These are phyloP conservation scores for Capronia coronata DNA, from an alignment of 2,329 filamentous ascomycete genomes.

Conservation along the genomic window DNA sequence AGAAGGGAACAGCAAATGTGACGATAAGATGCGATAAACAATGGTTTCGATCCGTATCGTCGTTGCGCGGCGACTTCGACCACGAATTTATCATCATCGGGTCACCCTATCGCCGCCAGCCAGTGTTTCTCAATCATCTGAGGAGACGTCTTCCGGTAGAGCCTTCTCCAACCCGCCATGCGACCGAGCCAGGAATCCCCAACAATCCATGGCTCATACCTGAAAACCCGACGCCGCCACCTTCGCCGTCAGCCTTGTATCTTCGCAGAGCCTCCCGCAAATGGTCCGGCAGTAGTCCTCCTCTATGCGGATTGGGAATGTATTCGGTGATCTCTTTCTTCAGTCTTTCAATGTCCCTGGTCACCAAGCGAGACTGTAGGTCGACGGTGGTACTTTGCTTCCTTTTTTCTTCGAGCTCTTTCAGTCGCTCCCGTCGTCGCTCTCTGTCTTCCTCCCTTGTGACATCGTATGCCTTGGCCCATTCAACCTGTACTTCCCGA, in stretches of 20 bases:
- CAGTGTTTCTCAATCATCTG: slow-evolving; percentile 34
- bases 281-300: slow-evolving; percentile 44
- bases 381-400: slow-evolving; percentile 30
- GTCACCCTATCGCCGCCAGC: no score
- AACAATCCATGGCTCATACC: slow-evolving; percentile 43
- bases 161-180: slow-evolving; percentile 35
- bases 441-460: slow-evolving; percentile 50
- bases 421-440: slow-evolving; percentile 51
- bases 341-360: slow-evolving; percentile 25
- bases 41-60: no score
- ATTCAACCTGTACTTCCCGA: slow-evolving; percentile 53
- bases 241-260: slow-evolving; percentile 45
- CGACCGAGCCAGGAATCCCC: slow-evolving; percentile 39
- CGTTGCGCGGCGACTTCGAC: no score
- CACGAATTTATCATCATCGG: no score
- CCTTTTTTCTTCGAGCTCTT: slow-evolving; percentile 34
- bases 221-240: slow-evolving; percentile 43
- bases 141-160: slow-evolving; percentile 40
- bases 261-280: slow-evolving; percentile 45
- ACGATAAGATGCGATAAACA: no score
- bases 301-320: slow-evolving; percentile 40
- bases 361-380: slow-evolving; percentile 21
- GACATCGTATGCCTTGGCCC: slow-evolving; percentile 46
- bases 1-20: no score
- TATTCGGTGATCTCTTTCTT: slow-evolving; percentile 33